Evolutionary conservation across 2,329 filamentous ascomycete species (phyloP).

Genomic region (Alternaria postmessia): DNA sequence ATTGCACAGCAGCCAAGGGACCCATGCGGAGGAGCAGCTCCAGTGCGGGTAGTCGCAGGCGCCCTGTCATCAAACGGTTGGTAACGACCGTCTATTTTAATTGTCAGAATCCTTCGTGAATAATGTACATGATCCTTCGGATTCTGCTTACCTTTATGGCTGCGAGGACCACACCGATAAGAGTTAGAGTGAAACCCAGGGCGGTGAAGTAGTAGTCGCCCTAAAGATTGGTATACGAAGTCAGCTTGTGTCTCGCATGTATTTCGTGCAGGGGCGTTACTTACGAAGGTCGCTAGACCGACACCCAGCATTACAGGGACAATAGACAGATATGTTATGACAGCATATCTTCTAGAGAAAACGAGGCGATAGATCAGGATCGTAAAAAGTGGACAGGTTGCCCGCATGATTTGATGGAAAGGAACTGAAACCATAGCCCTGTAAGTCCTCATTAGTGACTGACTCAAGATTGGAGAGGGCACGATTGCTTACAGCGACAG

Average conservation of each 20-base stretch:
- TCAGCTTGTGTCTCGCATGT: background rate
- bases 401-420: too few relatives aligned
- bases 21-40: conserved; percentile 10
- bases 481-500: too few relatives aligned
- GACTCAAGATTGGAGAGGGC: too few relatives aligned
- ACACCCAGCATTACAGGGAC: too few relatives aligned
- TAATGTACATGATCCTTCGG: background rate
- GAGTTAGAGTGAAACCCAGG: conserved; percentile 4
- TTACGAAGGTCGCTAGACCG: too few relatives aligned
- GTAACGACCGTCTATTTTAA: conserved; percentile 5
- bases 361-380: too few relatives aligned
- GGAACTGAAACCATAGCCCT: too few relatives aligned
- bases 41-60: conserved; percentile 5
- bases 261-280: too few relatives aligned
- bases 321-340: too few relatives aligned
- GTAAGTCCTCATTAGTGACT: too few relatives aligned
- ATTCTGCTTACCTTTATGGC: conserved; percentile 3
- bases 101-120: background rate
- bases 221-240: background rate
- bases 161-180: conserved; percentile 7
- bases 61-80: conserved; percentile 11
- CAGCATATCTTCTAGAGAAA: too few relatives aligned
- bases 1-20: conserved; percentile 8
- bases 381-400: too few relatives aligned
- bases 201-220: conserved; percentile 10